Conservation (phyloP, 2,329 filamentous ascomycete species). For the Cladosporium sphaerospermum region DNA sequence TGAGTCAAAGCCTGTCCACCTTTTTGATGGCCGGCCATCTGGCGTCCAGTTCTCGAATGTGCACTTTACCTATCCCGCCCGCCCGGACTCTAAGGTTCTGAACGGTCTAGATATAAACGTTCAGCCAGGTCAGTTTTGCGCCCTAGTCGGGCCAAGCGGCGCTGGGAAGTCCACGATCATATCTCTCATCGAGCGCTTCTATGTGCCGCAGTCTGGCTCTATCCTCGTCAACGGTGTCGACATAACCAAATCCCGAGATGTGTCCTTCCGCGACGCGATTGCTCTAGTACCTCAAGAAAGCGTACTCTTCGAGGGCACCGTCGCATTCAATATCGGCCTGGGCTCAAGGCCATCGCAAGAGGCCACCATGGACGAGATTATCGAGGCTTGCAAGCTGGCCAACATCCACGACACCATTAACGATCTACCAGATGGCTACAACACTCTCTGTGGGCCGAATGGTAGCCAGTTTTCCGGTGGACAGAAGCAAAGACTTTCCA, state of each 20-base stretch:
- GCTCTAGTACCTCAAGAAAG: conserved; percentile 91
- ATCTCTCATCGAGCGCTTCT: conserved; percentile 89
- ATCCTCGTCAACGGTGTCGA: conserved; percentile 79
- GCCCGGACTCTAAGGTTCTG: conserved; percentile 35
- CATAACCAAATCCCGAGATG: conserved; percentile 73
- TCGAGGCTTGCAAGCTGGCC: conserved; percentile 78
- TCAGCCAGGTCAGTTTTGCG: conserved; percentile 68
- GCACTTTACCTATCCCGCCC: conserved; percentile 40
- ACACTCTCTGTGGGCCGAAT: conserved; percentile 91
- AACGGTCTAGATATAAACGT: conserved; percentile 34
- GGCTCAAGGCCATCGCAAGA: conserved; percentile 68
- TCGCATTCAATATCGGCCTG: conserved; percentile 80
- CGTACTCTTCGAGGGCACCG: conserved; percentile 80
- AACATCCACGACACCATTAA: conserved; percentile 92
- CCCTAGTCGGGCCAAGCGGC: conserved; percentile 85
- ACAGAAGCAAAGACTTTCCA: conserved; percentile 94
- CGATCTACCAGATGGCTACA: conserved; percentile 75
- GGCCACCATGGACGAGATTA: conserved; percentile 62
- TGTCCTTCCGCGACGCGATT: conserved; percentile 88
- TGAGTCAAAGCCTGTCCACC: conserved; percentile 15
- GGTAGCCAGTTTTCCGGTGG: conserved; percentile 90
- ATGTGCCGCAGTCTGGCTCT: conserved; percentile 74
- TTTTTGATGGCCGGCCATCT: conserved; percentile 13
- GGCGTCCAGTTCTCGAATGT: conserved; percentile 30
- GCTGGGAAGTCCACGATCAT: conserved; percentile 90